Evolutionary conservation across 2,329 filamentous ascomycete species (phyloP), one percentile per base, ranked within the genome.

Genomic region (Lojkania enalia): DNA sequence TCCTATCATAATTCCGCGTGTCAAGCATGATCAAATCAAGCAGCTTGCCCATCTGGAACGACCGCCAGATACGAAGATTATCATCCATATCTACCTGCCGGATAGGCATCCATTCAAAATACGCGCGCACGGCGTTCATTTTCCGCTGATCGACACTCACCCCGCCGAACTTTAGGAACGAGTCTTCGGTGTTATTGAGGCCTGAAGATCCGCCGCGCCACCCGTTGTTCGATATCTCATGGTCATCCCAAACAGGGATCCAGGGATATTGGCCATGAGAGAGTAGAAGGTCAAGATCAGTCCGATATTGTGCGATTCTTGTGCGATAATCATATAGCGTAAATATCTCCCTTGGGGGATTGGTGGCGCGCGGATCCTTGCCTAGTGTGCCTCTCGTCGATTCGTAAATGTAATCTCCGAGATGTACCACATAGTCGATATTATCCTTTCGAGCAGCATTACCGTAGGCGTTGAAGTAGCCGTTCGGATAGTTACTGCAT

Each of bases 91-190:
- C 69, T 7, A 74, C 71, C 48, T 74, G 71, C 1, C 71, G 55
- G 33, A 69, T 67, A 1, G 49, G 51, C 45, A 53, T 50, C 55
- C 57, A 61, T 48, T 86, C 82, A 48, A 85, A 85, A 55, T 85
- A 85, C 1, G 85, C 84, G 27, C 85, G 75, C 2, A 88, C 84
- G 1, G 84, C 85, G 41, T 88, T 86, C 75, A 86, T 83, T 72
- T 88, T 88, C 51, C 85, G 78, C 61, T 86, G 81, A 53, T 88
- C 85, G n/a, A 87, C 81, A 21, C 77, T 81, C n/a, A 88, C 76
- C 41, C 71, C 71, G 11, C 71, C 71, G 33, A 81, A 76, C 36
- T 77, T 72, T 20, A 81, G 60, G 67, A 87, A 88, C 0, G 81
- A 85, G 5, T 79, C 76, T 57, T 86, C 83, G 7, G 81, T 86